Conservation (phyloP, 1,284 basidiomycete species). For the Meripilus lineatus region DNA sequence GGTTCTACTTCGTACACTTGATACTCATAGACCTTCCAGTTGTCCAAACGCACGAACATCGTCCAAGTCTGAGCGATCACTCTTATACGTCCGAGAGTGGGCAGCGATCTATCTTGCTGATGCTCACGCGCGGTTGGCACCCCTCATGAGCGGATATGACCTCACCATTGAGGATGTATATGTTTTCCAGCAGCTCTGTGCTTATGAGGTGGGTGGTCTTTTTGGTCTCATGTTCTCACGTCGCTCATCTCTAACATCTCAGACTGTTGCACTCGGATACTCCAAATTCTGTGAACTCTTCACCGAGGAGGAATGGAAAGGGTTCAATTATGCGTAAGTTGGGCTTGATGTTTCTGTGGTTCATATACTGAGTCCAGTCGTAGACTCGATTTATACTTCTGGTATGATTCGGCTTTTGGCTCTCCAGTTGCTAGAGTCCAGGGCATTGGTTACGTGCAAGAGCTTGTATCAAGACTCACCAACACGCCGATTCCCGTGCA, state of each 20-base stretch:
- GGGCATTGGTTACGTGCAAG: conserved; percentile 83
- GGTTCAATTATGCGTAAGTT: conserved; percentile 77
- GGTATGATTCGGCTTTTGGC: conserved; percentile 73
- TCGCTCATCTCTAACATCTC: background rate
- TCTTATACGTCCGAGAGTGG: conserved; percentile 60
- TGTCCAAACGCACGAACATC: conserved; percentile 56
- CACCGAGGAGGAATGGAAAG: conserved; percentile 85
- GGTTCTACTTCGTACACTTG: background rate
- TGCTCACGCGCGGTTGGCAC: conserved; percentile 60
- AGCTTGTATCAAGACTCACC: conserved; percentile 75
- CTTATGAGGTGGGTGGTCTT: conserved; percentile 63
- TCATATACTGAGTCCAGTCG: background rate
- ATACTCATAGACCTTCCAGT: conserved; percentile 23
- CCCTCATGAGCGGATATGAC: conserved; percentile 57
- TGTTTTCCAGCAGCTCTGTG: conserved; percentile 73
- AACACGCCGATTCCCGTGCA: conserved; percentile 64
- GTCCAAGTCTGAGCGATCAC: conserved; percentile 51
- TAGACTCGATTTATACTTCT: conserved; percentile 38
- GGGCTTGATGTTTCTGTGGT: background rate
- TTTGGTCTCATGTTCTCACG: conserved; percentile 4
- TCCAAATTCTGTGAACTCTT: conserved; percentile 89
- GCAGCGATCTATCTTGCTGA: conserved; percentile 64
- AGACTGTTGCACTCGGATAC: conserved; percentile 89
- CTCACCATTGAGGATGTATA: conserved; percentile 71
- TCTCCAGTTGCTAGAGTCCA: conserved; percentile 75